These are phyloP conservation scores for Lepidium sativum DNA, from an alignment of 345 rosid species.

Conservation along the genomic window DNA sequence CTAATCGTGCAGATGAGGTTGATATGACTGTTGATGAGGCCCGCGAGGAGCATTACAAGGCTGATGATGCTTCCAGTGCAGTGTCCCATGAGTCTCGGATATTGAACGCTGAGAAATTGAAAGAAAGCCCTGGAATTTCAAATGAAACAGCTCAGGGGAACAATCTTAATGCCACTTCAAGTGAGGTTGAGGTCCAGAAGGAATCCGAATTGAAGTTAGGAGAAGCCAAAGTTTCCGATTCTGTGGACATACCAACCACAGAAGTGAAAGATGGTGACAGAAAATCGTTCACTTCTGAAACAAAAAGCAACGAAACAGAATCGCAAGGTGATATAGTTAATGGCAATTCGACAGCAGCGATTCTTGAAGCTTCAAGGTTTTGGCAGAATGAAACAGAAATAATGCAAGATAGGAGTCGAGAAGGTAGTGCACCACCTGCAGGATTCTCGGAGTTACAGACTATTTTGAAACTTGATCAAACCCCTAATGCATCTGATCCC, in stretches of 20 bases:
- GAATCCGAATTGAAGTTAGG: constrained; percentile 26
- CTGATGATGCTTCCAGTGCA: constrained; percentile 97
- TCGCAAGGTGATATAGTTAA: constrained; percentile 25
- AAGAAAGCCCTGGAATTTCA: too few relatives aligned
- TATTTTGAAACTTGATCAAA: constrained; percentile 16
- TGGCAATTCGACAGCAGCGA: constrained; percentile 15
- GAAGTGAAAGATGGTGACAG: constrained; percentile 24
- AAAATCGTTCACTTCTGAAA: constrained; percentile 7
- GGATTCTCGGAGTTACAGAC: constrained; percentile 23
- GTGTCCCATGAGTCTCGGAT: constrained; percentile 65
- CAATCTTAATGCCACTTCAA: constrained; percentile 4
- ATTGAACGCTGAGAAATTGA: constrained; percentile 31
- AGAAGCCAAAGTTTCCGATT: constrained; percentile 16
- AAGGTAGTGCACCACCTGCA: constrained; percentile 20
- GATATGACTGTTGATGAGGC: constrained; percentile 51
- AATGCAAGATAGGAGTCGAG: constrained; percentile 30
- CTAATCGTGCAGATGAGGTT: constrained; percentile 31
- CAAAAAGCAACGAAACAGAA: constrained; percentile 23
- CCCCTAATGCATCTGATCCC: constrained; percentile 19
- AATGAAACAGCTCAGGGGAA: constrained; percentile 24
- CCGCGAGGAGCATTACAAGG: constrained; percentile 73
- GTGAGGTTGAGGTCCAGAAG: constrained; percentile 19
- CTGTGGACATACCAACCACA: constrained; percentile 19
- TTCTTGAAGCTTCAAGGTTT: constrained; percentile 22
- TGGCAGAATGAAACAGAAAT: constrained; percentile 32